Evolutionary conservation across 2,329 filamentous ascomycete genomes (phyloP).

Genomic region (Scleromitrula shiraiana): DNA sequence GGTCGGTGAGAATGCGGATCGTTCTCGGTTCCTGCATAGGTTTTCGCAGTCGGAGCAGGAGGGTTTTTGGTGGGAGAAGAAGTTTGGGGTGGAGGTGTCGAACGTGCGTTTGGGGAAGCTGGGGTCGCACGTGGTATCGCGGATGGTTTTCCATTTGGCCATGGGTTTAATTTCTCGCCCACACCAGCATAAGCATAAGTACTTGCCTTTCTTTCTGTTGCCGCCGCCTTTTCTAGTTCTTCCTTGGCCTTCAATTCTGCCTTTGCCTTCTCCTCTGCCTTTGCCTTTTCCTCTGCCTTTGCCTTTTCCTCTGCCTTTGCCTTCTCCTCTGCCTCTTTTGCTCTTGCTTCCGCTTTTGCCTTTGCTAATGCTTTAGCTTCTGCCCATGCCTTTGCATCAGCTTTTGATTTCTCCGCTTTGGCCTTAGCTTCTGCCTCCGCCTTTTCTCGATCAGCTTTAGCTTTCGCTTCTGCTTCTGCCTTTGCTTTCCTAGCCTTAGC

Average conservation of each 20-base stretch:
- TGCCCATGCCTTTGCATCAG: constrained; percentile 2
- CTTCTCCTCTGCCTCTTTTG: constrained; percentile 18
- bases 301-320: constrained; percentile 22
- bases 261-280: constrained; percentile 17
- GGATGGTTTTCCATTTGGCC: constrained; percentile 54
- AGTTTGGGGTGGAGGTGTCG: constrained; percentile 31
- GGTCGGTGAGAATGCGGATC: constrained; percentile 65
- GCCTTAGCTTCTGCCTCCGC: constrained; percentile 19
- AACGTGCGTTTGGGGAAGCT: constrained; percentile 18
- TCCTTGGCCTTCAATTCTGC: neutral
- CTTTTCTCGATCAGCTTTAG: constrained; percentile 2
- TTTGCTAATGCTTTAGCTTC: constrained; percentile 13
- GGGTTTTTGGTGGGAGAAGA: constrained; percentile 35
- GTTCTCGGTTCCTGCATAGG: constrained; percentile 53
- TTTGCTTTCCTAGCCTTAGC: constrained; percentile 28
- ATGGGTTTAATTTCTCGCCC: constrained; percentile 63
- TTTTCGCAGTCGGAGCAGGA: constrained; percentile 45
- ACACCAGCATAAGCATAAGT: constrained; percentile 58
- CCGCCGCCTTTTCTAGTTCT: constrained; percentile 18
- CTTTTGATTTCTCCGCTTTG: constrained; percentile 18
- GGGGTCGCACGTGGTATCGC: constrained; percentile 16
- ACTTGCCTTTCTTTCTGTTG: constrained; percentile 26
- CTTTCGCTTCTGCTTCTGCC: constrained; percentile 21
- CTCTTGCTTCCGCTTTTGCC: constrained; percentile 11
- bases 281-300: constrained; percentile 29